Base-by-base conservation (phyloP, 108 stramenopile species). In the Skeletonema marinoi region DNA sequence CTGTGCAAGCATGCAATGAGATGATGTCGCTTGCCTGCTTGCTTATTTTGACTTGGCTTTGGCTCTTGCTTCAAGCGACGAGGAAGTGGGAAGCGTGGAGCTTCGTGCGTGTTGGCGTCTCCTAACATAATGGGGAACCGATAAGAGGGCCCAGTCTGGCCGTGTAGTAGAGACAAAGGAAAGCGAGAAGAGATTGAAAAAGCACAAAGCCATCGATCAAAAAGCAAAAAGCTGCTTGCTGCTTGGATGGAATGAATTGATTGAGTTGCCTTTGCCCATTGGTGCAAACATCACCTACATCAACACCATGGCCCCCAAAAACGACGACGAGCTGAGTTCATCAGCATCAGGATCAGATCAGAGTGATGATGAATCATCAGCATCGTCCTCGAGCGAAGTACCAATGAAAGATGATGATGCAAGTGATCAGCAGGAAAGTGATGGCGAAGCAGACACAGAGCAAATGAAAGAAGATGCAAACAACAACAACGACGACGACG, bases 341-440 rank as follows among this genome's bases (percentile, higher is more conserved):
- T 64, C 63, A 17, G 25, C 39, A 2, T 19, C 51, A 25, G 25
- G 51, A 41, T 41, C 63, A 19, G 63, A 64, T 29, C 32, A 38
- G 63, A 38, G 63, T 19, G 38, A 35, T 19, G 32, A 32, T 32
- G n/a, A n/a, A 36, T n/a, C 36, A 29, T 63, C 1, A 8, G 62
- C 6, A 38, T 64, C 63, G 4, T 64, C 63, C 1, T 64, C 63
- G 6, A 29, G 33, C 63, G 63, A 64, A 64, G 36, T 39, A 35
- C 63, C 63, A 9, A 64, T 64, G 63, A 64, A 38, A 21, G 78
- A 77, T 54, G 71, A 75, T 10, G 74, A 71, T 4, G 19, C 17
- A 17, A 71, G 32, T 36, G 79, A 77, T 21, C 31, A 58, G 5
- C 61, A 74, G 11, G 60, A 78, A 29, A 44, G 51, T 65, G 68